A percentile compares a stretch with the other conserved stretches of the same genome.
These are phyloP conservation scores for Nakaseomyces kungkrabaensis DNA, from an alignment of 1,139 yeast species.

Conservation along the genomic window DNA sequence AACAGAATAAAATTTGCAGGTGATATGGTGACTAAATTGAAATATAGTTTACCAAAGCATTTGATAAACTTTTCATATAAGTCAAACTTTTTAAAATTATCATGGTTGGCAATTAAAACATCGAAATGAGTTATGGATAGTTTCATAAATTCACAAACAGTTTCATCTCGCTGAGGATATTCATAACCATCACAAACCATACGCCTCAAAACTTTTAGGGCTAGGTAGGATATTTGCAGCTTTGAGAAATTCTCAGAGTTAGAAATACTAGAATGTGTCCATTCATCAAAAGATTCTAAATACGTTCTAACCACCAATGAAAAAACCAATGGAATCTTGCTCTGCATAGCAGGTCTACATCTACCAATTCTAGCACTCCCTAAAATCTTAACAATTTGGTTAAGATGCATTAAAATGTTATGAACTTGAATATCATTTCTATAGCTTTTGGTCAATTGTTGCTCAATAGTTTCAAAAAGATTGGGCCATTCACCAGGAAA, in stretches of 20 bases:
- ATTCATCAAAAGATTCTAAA: slow-evolving; percentile 46
- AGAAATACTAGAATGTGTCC: slow-evolving; percentile 37
- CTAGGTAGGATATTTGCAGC: slow-evolving; percentile 64
- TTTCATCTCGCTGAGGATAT: slow-evolving; percentile 48
- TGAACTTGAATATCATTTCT: slow-evolving; percentile 44
- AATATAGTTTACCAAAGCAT: slow-evolving; percentile 68
- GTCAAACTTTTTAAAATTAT: slow-evolving; percentile 40
- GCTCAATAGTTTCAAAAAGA: slow-evolving; percentile 55
- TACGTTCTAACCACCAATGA: slow-evolving; percentile 54
- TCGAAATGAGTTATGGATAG: slow-evolving; percentile 53
- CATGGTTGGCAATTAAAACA: slow-evolving; percentile 44
- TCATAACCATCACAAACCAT: slow-evolving; percentile 71
- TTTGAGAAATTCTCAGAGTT: slow-evolving; percentile 24
- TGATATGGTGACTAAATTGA: slow-evolving; percentile 34
- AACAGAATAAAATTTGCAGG: slow-evolving; percentile 66
- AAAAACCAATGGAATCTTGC: slow-evolving; percentile 53
- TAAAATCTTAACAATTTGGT: slow-evolving; percentile 66
- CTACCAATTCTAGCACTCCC: slow-evolving; percentile 75
- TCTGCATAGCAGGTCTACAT: slow-evolving; percentile 68
- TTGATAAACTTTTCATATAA: slow-evolving; percentile 60
- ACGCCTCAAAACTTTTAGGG: slow-evolving; percentile 66
- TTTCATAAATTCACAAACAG: slow-evolving; percentile 49
- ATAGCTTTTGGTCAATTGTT: slow-evolving; percentile 35
- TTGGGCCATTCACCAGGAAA: slow-evolving; percentile 84
- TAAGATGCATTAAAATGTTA: slow-evolving; percentile 56